Evolutionary conservation across 169 alveolate species (phyloP), one percentile per base, ranked within the genome.

Genomic region (Babesia ovis): DNA sequence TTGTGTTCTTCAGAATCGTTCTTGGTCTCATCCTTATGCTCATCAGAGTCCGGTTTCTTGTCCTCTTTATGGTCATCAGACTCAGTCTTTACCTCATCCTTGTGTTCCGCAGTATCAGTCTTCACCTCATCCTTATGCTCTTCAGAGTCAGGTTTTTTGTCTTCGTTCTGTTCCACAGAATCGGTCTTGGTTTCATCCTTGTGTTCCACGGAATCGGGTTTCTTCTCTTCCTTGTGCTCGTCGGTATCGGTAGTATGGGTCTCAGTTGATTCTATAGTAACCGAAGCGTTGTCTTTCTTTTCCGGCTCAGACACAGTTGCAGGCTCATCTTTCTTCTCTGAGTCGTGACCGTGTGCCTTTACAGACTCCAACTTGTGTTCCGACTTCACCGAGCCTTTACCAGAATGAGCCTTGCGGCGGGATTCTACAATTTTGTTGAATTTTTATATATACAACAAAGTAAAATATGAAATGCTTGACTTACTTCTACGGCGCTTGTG

Each of bases 401-500:
- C 29, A 11, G 61, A 34, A 23, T 31, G 6, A 18, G 11, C 41
- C 20, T 18, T 11, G 25, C 71, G 59, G 5, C 58, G 55, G 29
- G 56, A 29, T 56, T 29, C 71, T 61, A 27, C 9, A 34, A 0
- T 18, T 22, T 14, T 39, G n/a, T n/a, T 43, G 4, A 45, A 29
- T 0, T 12, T 2, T 1, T 6, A 41, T 35, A 3, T 23, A 61
- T 56, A 61, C 71, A 61, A 22, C 43, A 16, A 39, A 18, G 46
- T 4, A 34, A 23, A 0, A 25, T 27, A 39, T 0, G 6, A 20
- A 20, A 20, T 6, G 5, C 23, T 11, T 16, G 23, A 61, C 71
- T 61, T 61, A 61, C 71, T 45, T 23, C 43, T 22, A 22, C 58
- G 46, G n/a, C 29, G n/a, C 59, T 45, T 43, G 39, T 18, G 34